These are phyloP conservation scores for Prunus mume DNA, from an alignment of 306 rosid species.

Conservation along the genomic window DNA sequence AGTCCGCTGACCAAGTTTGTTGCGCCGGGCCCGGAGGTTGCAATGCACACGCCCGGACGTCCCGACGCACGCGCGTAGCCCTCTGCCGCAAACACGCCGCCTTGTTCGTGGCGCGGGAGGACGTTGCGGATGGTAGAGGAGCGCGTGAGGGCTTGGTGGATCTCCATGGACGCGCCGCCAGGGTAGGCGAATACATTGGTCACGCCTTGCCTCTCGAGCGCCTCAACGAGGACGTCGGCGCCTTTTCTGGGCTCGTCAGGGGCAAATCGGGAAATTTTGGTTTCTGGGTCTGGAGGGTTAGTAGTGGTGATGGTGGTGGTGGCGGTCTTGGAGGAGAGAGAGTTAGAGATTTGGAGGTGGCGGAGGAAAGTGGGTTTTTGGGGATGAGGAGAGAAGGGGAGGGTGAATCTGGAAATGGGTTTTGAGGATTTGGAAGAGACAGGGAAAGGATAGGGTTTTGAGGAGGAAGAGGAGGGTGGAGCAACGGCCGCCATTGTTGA, in stretches of 20 bases:
- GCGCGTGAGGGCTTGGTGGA: constrained; percentile 93
- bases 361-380: constrained; percentile 15
- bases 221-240: constrained; percentile 84
- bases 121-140: constrained; percentile 56
- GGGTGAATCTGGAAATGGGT: constrained; percentile 22
- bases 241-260: constrained; percentile 66
- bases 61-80: constrained; percentile 88
- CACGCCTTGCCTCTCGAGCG: constrained; percentile 80
- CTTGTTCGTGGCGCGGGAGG: constrained; percentile 92
- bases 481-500: constrained; percentile 22
- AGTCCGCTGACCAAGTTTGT: constrained; percentile 85
- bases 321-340: constrained; percentile 31
- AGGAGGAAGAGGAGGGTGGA: constrained; percentile 21
- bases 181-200: constrained; percentile 82
- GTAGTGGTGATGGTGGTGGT: constrained; percentile 15
- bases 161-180: constrained; percentile 94
- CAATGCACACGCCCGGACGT: constrained; percentile 76
- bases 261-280: constrained; percentile 42
- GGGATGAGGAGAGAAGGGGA: constrained; percentile 28
- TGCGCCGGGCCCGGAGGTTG: constrained; percentile 96
- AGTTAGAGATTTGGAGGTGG: constrained; percentile 31
- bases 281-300: constrained; percentile 1
- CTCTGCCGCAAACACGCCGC: constrained; percentile 85
- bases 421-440: not conserved
- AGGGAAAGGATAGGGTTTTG: constrained; percentile 22